phyloP scores from a whole-genome alignment of 2,329 filamentous ascomycete species.

The Bipolaris cookei region DNA sequence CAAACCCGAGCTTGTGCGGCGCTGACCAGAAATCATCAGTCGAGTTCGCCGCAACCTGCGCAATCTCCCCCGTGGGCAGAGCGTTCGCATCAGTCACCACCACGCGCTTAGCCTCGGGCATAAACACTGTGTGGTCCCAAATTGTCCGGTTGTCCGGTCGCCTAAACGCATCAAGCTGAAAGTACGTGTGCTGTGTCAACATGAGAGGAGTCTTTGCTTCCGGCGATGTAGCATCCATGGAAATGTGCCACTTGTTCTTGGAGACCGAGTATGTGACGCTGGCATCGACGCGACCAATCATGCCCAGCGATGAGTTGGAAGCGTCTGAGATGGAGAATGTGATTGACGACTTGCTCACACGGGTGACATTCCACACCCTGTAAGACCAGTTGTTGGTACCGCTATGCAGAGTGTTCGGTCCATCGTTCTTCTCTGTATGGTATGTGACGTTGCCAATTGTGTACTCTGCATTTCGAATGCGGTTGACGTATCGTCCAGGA shows the following conservation, averaged over 20 bases:
- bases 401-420: constrained; percentile 44
- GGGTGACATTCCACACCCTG: constrained; percentile 38
- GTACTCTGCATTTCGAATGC: constrained; percentile 44
- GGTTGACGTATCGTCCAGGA: constrained; percentile 43
- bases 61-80: constrained; percentile 43
- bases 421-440: constrained; percentile 39
- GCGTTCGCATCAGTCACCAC: constrained; percentile 37
- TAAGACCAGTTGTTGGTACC: constrained; percentile 46
- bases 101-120: constrained; percentile 40
- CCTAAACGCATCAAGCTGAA: constrained; percentile 45
- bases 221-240: constrained; percentile 39
- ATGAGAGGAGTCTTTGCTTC: constrained; percentile 40
- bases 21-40: constrained; percentile 44
- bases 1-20: constrained; percentile 42
- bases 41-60: constrained; percentile 28
- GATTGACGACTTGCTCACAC: constrained; percentile 37
- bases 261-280: constrained; percentile 42
- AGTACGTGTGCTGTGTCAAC: constrained; percentile 47
- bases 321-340: constrained; percentile 41
- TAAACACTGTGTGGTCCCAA: constrained; percentile 45
- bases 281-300: constrained; percentile 39
- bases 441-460: constrained; percentile 39
- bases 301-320: constrained; percentile 39
- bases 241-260: constrained; percentile 44
- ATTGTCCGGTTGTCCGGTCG: constrained; percentile 39